Conservation (phyloP, 2,329 filamentous ascomycete species). For the Grosmannia serpens region DNA sequence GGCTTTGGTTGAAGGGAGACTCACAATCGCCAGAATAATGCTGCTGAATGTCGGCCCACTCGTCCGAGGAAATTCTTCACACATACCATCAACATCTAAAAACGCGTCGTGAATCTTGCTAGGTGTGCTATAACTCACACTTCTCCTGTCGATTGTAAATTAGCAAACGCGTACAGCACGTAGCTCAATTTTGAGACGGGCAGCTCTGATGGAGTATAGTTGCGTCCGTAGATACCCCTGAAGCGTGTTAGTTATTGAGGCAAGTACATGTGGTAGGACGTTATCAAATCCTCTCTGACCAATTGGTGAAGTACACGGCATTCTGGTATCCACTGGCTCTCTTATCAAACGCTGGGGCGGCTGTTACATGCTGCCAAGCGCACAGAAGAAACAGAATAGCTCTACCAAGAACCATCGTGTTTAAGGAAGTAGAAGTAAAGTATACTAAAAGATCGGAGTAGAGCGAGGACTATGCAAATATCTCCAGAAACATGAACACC, state of each 20-base stretch:
- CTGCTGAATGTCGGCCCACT: not conserved
- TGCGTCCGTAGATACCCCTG: constrained; percentile 62
- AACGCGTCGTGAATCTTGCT: not conserved
- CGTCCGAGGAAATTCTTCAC: not conserved
- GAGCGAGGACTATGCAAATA: not conserved
- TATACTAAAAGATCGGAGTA: not conserved
- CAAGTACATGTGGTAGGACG: too few species aligned
- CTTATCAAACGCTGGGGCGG: not conserved
- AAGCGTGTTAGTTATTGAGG: constrained; percentile 3
- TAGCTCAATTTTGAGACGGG: constrained; percentile 62
- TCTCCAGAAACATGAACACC: too few species aligned
- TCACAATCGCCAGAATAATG: not conserved
- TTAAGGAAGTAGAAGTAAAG: not conserved
- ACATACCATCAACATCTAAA: not conserved
- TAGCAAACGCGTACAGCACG: constrained; percentile 72
- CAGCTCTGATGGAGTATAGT: constrained; percentile 61
- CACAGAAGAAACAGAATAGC: not conserved
- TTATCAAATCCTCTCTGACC: constrained; percentile 21
- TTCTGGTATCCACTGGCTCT: constrained; percentile 26
- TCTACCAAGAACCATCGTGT: not conserved
- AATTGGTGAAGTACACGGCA: constrained; percentile 37
- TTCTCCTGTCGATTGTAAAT: constrained; percentile 58
- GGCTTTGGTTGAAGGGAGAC: constrained; percentile 28
- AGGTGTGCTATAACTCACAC: constrained; percentile 36
- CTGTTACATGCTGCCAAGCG: not conserved